Evolutionary conservation across 106 monocot genomes (phyloP).

Genomic region (Allium fistulosum): DNA sequence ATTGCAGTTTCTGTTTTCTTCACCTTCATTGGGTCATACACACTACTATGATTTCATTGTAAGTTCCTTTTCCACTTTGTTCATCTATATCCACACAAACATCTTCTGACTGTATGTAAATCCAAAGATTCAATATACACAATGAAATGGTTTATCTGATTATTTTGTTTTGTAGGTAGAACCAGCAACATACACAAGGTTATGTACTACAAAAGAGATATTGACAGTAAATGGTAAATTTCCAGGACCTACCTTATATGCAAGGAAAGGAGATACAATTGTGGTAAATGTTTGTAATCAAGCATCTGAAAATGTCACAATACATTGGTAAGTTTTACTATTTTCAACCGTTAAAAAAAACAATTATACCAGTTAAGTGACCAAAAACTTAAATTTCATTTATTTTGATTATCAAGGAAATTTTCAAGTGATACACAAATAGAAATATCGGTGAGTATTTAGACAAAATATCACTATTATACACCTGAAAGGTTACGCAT

Average conservation of each 20-base stretch:
- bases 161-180: conserved; percentile 18
- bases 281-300: conserved; percentile 35
- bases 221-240: conserved; percentile 43
- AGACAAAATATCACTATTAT: too few species aligned
- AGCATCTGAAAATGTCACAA: conserved; percentile 32
- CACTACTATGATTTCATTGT: conserved; percentile 6
- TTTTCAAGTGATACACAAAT: too few species aligned
- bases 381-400: too few species aligned
- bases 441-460: too few species aligned
- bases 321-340: conserved; percentile 29
- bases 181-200: conserved; percentile 24
- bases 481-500: too few species aligned
- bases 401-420: too few species aligned
- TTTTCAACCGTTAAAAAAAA: too few species aligned
- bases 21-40: not conserved
- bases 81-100: not conserved
- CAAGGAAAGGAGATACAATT: conserved; percentile 32
- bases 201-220: conserved; percentile 35
- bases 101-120: not conserved
- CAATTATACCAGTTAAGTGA: too few species aligned
- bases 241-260: conserved; percentile 51
- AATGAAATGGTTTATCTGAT: not conserved
- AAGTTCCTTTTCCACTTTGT: not conserved
- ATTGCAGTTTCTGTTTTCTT: conserved; percentile 1
- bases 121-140: not conserved